Evolutionary conservation across 78 protist genomes (phyloP).

Genomic region (Dictyostelium purpureum): DNA sequence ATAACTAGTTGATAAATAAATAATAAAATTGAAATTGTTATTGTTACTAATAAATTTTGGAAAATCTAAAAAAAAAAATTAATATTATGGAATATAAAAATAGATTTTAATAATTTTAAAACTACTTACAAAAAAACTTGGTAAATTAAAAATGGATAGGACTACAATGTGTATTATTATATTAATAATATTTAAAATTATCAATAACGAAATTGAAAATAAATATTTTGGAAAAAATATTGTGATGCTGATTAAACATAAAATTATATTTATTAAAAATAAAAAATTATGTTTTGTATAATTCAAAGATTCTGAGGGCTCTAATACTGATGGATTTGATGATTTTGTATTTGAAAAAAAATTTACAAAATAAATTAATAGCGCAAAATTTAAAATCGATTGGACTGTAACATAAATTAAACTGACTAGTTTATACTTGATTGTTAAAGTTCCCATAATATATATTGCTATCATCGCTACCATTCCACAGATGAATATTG

Average conservation of each 20-base stretch:
- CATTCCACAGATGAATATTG: not conserved
- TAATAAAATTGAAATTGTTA: constrained; percentile 20
- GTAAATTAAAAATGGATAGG: no score
- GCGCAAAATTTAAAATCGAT: constrained; percentile 21
- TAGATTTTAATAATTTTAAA: not conserved
- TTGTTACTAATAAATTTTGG: constrained; percentile 33
- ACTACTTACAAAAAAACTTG: constrained; percentile 26
- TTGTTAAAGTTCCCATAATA: not conserved
- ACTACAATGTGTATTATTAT: not conserved
- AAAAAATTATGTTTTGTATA: not conserved
- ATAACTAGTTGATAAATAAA: constrained; percentile 15
- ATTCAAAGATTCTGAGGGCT: not conserved
- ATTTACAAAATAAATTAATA: not conserved
- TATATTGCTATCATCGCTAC: not conserved
- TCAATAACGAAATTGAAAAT: not conserved
- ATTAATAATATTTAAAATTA: constrained; percentile 5
- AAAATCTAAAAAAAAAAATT: constrained; percentile 9
- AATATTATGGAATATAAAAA: not conserved
- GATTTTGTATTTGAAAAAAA: not conserved
- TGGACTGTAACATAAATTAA: not conserved
- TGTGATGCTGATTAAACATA: not conserved
- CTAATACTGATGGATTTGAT: not conserved
- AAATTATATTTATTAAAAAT: not conserved
- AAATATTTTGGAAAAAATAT: constrained; percentile 42
- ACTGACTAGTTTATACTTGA: not conserved